Percentiles rank a stretch among this genome's conserved stretches.
Conservation (phyloP, 2,329 filamentous ascomycete genomes). For the Epichloe scottii region DNA sequence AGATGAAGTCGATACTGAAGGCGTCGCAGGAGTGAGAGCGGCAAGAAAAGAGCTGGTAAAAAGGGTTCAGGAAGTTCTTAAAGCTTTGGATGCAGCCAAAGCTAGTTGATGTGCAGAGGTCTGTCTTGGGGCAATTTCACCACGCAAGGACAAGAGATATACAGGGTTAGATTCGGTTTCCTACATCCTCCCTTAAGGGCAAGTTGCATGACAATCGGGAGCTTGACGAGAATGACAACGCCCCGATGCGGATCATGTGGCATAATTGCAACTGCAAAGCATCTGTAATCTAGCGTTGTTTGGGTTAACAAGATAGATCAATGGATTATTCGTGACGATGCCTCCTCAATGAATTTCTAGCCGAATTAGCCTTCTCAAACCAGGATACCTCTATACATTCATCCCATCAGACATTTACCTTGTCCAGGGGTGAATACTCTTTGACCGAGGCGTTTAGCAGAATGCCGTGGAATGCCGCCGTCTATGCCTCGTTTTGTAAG, state of each 20-base stretch:
- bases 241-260: not conserved
- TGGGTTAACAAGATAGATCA: not conserved
- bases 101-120: constrained; percentile 3
- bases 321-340: not conserved
- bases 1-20: constrained; percentile 63
- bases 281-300: not conserved
- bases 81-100: constrained; percentile 43
- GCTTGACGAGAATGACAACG: not conserved
- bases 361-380: not conserved
- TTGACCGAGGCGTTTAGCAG: not conserved
- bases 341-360: not conserved
- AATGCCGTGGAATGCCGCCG: not conserved
- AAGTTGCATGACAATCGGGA: not conserved
- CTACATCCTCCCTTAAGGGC: not conserved
- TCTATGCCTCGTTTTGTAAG: no score
- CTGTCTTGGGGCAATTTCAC: not conserved
- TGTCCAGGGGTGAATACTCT: not conserved
- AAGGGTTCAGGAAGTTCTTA: constrained; percentile 55
- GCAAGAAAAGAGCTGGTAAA: constrained; percentile 62
- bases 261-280: not conserved
- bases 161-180: not conserved
- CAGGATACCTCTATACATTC: not conserved
- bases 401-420: not conserved
- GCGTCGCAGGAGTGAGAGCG: constrained; percentile 49
- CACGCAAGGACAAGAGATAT: not conserved